Percentiles rank a stretch among this genome's conserved stretches.
phyloP scores from a whole-genome alignment of 345 rosid species.

The Limnanthes douglasii region DNA sequence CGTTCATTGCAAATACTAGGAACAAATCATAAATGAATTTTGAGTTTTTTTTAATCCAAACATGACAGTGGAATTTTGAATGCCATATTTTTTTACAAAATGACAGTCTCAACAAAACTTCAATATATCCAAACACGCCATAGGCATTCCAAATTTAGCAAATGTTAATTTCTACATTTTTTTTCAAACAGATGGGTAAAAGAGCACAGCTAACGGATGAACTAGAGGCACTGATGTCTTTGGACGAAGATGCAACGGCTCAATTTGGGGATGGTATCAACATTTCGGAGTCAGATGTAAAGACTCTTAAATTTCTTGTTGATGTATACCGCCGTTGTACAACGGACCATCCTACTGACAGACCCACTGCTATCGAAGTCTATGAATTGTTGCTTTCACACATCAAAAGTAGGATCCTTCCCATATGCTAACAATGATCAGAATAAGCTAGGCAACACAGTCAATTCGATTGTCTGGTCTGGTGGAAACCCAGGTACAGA shows the following conservation, averaged over 20 bases:
- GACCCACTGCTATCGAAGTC: slow-evolving; percentile 48
- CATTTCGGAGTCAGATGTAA: slow-evolving; percentile 26
- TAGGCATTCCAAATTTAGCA: no score
- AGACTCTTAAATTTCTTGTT: slow-evolving; percentile 47
- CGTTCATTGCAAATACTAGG: no score
- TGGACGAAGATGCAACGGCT: slow-evolving; percentile 10
- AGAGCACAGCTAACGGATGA: slow-evolving; percentile 54
- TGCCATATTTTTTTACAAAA: no score
- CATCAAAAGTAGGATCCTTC: slow-evolving; percentile 6
- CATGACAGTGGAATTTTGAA: no score
- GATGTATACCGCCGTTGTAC: slow-evolving; percentile 59
- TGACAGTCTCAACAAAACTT: no score
- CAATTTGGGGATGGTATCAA: slow-evolving; percentile 15
- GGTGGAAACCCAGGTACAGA: no score
- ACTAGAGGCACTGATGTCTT: slow-evolving; percentile 30
- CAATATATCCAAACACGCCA: no score
- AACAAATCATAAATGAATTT: no score
- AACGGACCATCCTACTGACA: slow-evolving; percentile 44
- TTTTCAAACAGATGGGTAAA: slow-evolving; percentile 45
- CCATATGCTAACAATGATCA: no score
- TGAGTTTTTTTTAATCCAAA: no score
- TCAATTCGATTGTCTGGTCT: no score
- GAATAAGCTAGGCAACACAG: no score
- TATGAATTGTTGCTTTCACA: slow-evolving; percentile 26
- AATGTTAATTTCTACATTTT: background rate